Evolutionary conservation across 495 filamentous ascomycete genomes (phyloP).

Genomic region (Evansstolkia leycettana): DNA sequence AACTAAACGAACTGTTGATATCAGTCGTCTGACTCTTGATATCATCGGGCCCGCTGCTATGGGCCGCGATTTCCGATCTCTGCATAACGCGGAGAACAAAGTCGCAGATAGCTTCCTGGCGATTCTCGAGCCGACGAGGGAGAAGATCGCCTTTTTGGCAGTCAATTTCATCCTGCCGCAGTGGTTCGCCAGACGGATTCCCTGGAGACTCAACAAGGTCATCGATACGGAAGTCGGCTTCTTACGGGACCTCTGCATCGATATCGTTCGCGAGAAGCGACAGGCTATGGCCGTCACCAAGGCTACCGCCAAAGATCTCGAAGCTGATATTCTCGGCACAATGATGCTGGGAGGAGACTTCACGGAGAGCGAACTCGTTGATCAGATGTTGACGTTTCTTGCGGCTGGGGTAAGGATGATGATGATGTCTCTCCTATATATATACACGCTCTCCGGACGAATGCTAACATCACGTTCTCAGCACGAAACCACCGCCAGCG

Average conservation of each 20-base stretch:
- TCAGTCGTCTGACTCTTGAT: slow-evolving; percentile 64
- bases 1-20: neutral
- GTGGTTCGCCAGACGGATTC: slow-evolving; percentile 40
- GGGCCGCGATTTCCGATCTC: slow-evolving; percentile 64
- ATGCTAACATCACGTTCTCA: no score
- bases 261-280: slow-evolving; percentile 56
- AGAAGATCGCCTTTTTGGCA: slow-evolving; percentile 35
- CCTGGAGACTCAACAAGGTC: slow-evolving; percentile 54
- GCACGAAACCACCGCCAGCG: slow-evolving; percentile 44
- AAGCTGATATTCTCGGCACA: slow-evolving; percentile 58
- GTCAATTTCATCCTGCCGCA: slow-evolving; percentile 35
- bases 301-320: slow-evolving; percentile 39
- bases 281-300: slow-evolving; percentile 39
- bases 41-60: slow-evolving; percentile 78
- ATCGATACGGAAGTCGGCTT: slow-evolving; percentile 41
- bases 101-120: slow-evolving; percentile 55
- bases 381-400: slow-evolving; percentile 44
- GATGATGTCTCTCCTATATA: no score
- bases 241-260: slow-evolving; percentile 49
- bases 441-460: no score
- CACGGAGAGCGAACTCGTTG: slow-evolving; percentile 36
- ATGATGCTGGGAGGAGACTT: slow-evolving; percentile 43
- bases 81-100: slow-evolving; percentile 49
- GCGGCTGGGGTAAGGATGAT: slow-evolving; percentile 34
- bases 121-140: slow-evolving; percentile 37